Conservation (phyloP, 139 green algal genomes). For the Haematococcus lacustris region DNA sequence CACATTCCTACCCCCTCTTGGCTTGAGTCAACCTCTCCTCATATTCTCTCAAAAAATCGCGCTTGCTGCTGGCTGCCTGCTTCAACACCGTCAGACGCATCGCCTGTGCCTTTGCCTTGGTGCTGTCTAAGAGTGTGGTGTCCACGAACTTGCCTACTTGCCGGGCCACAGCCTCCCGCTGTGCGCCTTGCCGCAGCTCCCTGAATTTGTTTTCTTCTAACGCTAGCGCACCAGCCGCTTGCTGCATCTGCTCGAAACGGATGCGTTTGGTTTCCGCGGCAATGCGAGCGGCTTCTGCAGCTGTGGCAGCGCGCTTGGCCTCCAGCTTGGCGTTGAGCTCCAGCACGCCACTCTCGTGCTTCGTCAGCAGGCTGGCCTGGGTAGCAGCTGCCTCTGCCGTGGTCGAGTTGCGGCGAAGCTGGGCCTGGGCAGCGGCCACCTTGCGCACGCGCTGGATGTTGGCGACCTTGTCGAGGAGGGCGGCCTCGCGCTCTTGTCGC, state of each 20-base stretch:
- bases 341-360: slow-evolving; percentile 31
- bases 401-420: neutral
- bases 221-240: slow-evolving; percentile 26
- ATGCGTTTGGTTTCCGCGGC: slow-evolving; percentile 39
- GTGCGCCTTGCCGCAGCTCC: slow-evolving; percentile 28
- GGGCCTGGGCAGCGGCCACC: slow-evolving; percentile 28
- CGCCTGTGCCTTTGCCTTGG: slow-evolving; percentile 39
- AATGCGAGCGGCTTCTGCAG: slow-evolving; percentile 39
- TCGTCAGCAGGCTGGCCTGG: slow-evolving; percentile 5
- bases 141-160: too few relatives aligned
- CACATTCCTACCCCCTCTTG: too few relatives aligned
- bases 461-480: slow-evolving; percentile 39
- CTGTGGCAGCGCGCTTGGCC: slow-evolving; percentile 30
- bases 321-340: slow-evolving; percentile 36
- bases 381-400: slow-evolving; percentile 3
- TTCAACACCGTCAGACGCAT: slow-evolving; percentile 57
- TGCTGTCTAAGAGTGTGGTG: slow-evolving; percentile 25
- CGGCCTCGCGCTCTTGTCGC: slow-evolving; percentile 39
- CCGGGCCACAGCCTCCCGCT: slow-evolving; percentile 19
- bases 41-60: slow-evolving; percentile 33
- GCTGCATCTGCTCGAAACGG: slow-evolving; percentile 54
- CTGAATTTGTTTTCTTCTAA: slow-evolving; percentile 42
- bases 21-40: slow-evolving; percentile 25
- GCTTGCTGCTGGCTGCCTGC: slow-evolving; percentile 27
- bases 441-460: slow-evolving; percentile 49